Conservation (phyloP, 441 rosid species). For the Corymbia citriodora region DNA sequence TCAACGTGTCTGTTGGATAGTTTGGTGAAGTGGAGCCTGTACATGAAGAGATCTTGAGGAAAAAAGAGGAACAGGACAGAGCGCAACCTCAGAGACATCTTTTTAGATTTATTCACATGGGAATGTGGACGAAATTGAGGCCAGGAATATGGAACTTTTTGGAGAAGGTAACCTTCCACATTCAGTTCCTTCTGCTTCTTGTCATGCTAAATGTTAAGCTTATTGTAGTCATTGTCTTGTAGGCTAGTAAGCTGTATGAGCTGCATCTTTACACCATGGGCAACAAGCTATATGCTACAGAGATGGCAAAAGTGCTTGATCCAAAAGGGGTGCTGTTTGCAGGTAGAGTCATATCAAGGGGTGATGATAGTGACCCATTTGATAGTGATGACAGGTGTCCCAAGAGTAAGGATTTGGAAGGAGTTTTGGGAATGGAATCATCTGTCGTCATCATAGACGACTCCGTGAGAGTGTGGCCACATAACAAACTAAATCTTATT, state of each 20-base stretch:
- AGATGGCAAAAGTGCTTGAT: constrained; percentile 99
- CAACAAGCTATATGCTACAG: constrained; percentile 94
- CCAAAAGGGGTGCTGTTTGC: constrained; percentile 79
- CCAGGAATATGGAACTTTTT: constrained; percentile 98
- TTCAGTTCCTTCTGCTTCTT: not conserved
- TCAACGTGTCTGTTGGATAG: constrained; percentile 23
- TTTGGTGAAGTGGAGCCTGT: constrained; percentile 81
- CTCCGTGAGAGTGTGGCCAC: constrained; percentile 98
- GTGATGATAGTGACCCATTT: constrained; percentile 81
- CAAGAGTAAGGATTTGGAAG: constrained; percentile 97
- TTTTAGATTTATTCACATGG: constrained; percentile 91
- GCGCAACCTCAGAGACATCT: constrained; percentile 85
- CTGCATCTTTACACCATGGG: constrained; percentile 99
- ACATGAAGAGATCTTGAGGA: constrained; percentile 83
- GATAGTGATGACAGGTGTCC: constrained; percentile 93
- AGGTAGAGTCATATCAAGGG: constrained; percentile 95
- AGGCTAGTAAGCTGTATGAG: constrained; percentile 89
- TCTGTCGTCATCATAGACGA: constrained; percentile 93
- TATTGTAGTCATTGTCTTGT: constrained; percentile 15
- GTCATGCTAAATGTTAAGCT: constrained; percentile 3
- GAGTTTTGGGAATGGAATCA: constrained; percentile 98
- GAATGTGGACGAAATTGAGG: constrained; percentile 98
- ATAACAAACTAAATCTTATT: constrained; percentile 79
- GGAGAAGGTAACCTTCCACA: constrained; percentile 53
- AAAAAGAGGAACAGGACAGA: constrained; percentile 97